Evolutionary conservation across 371 early-diverging fungal species (phyloP).

Genomic region (Spiromyces aspiralis): DNA sequence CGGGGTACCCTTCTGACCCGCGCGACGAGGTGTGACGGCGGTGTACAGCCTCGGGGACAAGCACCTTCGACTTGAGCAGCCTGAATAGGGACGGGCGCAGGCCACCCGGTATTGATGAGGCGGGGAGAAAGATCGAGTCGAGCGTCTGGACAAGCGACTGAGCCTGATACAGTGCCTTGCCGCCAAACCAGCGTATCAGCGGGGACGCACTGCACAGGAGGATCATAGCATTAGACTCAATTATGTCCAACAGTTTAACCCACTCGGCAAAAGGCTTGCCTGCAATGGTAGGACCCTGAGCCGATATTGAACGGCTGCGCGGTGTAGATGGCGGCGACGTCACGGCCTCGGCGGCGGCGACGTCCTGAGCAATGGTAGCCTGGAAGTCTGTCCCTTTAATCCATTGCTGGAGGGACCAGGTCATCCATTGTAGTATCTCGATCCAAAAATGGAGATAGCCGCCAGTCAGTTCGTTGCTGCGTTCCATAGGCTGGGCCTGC

Average conservation of each 20-base stretch:
- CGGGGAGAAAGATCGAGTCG: not conserved
- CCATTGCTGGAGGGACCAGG: constrained; percentile 7
- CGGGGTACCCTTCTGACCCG: not conserved
- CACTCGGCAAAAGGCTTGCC: constrained; percentile 9
- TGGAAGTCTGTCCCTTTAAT: not conserved
- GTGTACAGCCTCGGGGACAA: not conserved
- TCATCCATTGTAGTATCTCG: constrained; percentile 13
- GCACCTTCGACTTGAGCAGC: not conserved
- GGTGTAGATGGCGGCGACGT: not conserved
- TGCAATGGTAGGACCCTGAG: not conserved
- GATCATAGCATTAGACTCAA: constrained; percentile 21
- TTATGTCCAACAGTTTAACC: constrained; percentile 14
- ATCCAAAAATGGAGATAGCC: constrained; percentile 20
- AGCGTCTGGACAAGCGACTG: not conserved
- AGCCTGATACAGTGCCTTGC: not conserved
- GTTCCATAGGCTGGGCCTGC: no score
- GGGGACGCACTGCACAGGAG: constrained; percentile 12
- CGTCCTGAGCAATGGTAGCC: not conserved
- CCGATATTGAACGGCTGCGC: not conserved
- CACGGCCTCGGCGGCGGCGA: not conserved
- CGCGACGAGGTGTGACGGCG: not conserved
- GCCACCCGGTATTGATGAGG: not conserved
- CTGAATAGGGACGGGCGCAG: not conserved
- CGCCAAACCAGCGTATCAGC: constrained; percentile 10
- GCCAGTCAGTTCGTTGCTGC: constrained; percentile 16